Conservation (phyloP, 2,329 filamentous ascomycete species). For the Cordyceps fumosorosea region DNA sequence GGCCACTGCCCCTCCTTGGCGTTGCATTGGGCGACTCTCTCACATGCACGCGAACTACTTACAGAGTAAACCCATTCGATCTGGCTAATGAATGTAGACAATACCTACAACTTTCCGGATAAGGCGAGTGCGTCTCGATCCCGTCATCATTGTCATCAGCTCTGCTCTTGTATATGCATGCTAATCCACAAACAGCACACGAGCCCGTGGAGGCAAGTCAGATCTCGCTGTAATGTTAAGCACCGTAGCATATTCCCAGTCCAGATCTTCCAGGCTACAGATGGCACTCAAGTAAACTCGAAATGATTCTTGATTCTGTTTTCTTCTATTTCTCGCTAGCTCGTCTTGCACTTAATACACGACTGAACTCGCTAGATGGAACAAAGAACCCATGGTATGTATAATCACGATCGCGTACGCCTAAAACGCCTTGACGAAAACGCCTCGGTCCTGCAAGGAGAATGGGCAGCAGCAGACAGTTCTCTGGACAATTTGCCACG, state of each 20-base stretch:
- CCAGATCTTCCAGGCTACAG: no score
- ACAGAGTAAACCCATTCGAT: no score
- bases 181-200: background rate
- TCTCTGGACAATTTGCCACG: background rate
- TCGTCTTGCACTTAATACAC: background rate
- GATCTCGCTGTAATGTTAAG: background rate
- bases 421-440: constrained; percentile 11
- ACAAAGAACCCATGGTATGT: constrained; percentile 11
- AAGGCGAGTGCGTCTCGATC: background rate
- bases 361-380: background rate
- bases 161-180: background rate
- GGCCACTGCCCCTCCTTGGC: background rate
- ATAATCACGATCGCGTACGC: constrained; percentile 10
- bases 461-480: background rate
- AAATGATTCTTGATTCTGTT: background rate
- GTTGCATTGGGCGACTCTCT: background rate
- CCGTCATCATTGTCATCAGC: background rate
- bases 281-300: background rate
- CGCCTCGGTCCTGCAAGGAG: constrained; percentile 2
- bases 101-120: background rate
- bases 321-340: background rate
- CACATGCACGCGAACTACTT: background rate
- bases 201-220: background rate
- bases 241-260: background rate
- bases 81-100: no score